Evolutionary conservation across 1,284 basidiomycete species (phyloP).

Genomic region (Moniliella sp.): DNA sequence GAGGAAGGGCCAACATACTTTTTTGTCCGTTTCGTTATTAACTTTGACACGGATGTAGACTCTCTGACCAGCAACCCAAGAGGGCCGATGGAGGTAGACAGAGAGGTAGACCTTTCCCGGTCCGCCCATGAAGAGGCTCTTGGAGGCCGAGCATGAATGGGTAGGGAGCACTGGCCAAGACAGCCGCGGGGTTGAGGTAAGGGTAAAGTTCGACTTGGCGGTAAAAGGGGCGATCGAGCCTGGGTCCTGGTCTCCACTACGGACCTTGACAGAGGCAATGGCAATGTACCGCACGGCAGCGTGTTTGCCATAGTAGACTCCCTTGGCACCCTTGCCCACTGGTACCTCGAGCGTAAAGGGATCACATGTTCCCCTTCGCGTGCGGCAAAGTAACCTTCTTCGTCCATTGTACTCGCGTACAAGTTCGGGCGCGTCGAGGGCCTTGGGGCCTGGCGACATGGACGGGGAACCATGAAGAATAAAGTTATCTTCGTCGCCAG

Average conservation of each 20-base stretch:
- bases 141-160: slow-evolving; percentile 46
- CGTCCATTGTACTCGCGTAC: slow-evolving; percentile 39
- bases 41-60: slow-evolving; percentile 54
- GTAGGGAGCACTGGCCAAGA: slow-evolving; percentile 45
- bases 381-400: slow-evolving; percentile 48
- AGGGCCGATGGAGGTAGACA: slow-evolving; percentile 50
- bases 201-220: slow-evolving; percentile 65
- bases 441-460: slow-evolving; percentile 36
- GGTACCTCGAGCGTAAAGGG: slow-evolving; percentile 59
- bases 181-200: slow-evolving; percentile 46
- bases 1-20: slow-evolving; percentile 34
- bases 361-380: slow-evolving; percentile 46
- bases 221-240: slow-evolving; percentile 73
- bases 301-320: slow-evolving; percentile 43
- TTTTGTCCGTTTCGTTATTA: slow-evolving; percentile 52
- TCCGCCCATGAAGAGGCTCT: slow-evolving; percentile 44
- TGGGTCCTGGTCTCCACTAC: slow-evolving; percentile 40
- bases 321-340: slow-evolving; percentile 50
- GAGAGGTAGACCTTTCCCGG: slow-evolving; percentile 50
- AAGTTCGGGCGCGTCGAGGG: too few relatives aligned
- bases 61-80: slow-evolving; percentile 67
- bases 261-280: slow-evolving; percentile 63
- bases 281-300: slow-evolving; percentile 60
- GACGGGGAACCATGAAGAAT: slow-evolving; percentile 22
- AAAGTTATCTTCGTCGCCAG: slow-evolving; percentile 26